A percentile compares a stretch with the other conserved stretches of the same genome.
These are phyloP conservation scores for Fagopyrum homotropicum DNA, from an alignment of 148 eudicot genomes.

Conservation along the genomic window DNA sequence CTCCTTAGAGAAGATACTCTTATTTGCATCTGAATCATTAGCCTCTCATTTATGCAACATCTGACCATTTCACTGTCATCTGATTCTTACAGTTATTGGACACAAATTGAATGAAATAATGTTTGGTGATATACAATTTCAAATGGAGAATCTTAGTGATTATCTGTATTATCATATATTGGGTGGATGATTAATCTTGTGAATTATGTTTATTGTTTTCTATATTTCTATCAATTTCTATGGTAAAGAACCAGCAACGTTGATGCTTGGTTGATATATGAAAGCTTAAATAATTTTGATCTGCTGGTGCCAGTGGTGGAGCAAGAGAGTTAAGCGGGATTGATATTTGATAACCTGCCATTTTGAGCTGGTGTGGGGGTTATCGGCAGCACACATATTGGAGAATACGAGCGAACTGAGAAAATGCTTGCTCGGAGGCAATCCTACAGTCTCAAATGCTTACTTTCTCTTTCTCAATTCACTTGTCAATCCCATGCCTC, in stretches of 20 bases:
- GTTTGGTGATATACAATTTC: not conserved
- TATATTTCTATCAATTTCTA: no score
- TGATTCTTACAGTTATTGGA: not conserved
- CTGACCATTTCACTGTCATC: not conserved
- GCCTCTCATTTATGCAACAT: not conserved
- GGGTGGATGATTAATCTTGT: not conserved
- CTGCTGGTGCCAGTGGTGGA: not conserved
- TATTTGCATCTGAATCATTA: not conserved
- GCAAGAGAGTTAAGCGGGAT: not conserved
- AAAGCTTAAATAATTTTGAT: no score
- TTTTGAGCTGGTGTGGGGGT: not conserved
- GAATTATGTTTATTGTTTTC: no score
- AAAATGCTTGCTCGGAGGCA: constrained; percentile 8
- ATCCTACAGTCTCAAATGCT: not conserved
- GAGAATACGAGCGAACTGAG: not conserved
- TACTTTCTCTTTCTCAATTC: not conserved
- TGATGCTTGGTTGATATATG: no score
- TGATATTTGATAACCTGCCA: not conserved
- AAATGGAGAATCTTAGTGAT: not conserved
- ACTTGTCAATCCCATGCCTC: constrained; percentile 1
- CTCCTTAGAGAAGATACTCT: no score
- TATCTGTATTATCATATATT: not conserved
- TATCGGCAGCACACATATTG: not conserved
- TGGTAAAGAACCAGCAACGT: no score
- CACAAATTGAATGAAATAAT: not conserved